Base-by-base conservation (phyloP, 257 asterid genomes). In the Solanum piurae region DNA sequence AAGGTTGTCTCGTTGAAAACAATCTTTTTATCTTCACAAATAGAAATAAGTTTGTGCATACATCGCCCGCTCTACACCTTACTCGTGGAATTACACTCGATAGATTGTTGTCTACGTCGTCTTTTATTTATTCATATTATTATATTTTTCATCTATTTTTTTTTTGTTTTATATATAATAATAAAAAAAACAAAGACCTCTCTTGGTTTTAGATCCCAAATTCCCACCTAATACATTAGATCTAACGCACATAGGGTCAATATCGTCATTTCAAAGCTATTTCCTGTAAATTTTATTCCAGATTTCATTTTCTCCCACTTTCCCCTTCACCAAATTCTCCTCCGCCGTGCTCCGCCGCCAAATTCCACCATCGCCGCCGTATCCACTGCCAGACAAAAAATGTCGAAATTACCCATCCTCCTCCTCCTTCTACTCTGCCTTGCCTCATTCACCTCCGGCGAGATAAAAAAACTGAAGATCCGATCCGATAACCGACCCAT, bases 391-490 rank as follows among this genome's bases (percentile, higher is more conserved):
- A 3, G 4, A 6, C 86, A 10, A 4, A 85, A 90, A 89, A 96
- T 96, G 99, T 75, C 92, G 87, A 95, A 93, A 89, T 80, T 89
- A 73, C 92, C 88, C 87, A 38, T 14, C 18, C 38, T 89, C 87
- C 23, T 92, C 88, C 90, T 91, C 85, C 14, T 86, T 27, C 84
- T 88, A 23, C 86, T 86, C 34, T 42, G 87, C 83, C 66, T 93
- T 86, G 29, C 91, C 87, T 89, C 93, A 64, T 80, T 87, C 89
- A 29, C 93, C 89, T 79, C 91, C 86, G 98, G 94, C 85, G 99
- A 97, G 94, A 95, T 96, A 83, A 96, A 96, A 89, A 96, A 91
- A 89, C 91, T 94, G 6, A 92, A 93, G 88, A 94, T 97, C 91
- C 86, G 90, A 36, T 80, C 94, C 88, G 99, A 97, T 76, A 40